Evolutionary conservation across 1,284 basidiomycete species (phyloP).

Genomic region (Cutaneotrichosporon sp.): DNA sequence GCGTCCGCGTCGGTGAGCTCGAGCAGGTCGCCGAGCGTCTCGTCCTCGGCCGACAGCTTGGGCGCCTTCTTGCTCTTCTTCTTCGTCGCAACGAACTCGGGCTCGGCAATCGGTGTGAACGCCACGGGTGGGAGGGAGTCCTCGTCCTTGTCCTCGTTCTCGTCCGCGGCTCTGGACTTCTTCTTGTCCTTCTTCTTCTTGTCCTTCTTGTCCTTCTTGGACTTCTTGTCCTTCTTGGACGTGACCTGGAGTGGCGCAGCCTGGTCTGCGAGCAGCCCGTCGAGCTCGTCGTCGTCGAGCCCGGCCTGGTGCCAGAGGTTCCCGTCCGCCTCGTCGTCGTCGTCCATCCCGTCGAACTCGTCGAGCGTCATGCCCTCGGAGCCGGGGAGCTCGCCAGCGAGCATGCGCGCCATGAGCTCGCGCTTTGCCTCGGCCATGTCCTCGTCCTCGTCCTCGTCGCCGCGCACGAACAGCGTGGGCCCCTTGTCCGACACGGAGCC

Average conservation of each 20-base stretch:
- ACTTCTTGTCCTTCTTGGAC: constrained; percentile 34
- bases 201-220: constrained; percentile 25
- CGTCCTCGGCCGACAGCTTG: constrained; percentile 55
- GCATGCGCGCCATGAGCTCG: constrained; percentile 28
- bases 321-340: constrained; percentile 30
- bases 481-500: constrained; percentile 58
- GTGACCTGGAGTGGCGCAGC: constrained; percentile 17
- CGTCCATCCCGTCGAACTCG: constrained; percentile 10
- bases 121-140: constrained; percentile 20
- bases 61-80: constrained; percentile 33
- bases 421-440: constrained; percentile 32
- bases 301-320: constrained; percentile 42
- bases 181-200: constrained; percentile 47
- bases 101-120: constrained; percentile 40
- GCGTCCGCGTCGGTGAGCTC: constrained; percentile 70
- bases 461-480: constrained; percentile 30
- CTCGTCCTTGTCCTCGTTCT: constrained; percentile 12
- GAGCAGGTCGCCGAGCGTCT: constrained; percentile 72
- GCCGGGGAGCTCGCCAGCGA: constrained; percentile 25
- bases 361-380: constrained; percentile 17
- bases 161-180: constrained; percentile 36
- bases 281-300: constrained; percentile 49
- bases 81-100: constrained; percentile 31
- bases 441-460: constrained; percentile 43
- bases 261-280: constrained; percentile 40